Base-by-base conservation (phyloP, 176 grass and related monocot genomes). In the Carex kokanica region DNA sequence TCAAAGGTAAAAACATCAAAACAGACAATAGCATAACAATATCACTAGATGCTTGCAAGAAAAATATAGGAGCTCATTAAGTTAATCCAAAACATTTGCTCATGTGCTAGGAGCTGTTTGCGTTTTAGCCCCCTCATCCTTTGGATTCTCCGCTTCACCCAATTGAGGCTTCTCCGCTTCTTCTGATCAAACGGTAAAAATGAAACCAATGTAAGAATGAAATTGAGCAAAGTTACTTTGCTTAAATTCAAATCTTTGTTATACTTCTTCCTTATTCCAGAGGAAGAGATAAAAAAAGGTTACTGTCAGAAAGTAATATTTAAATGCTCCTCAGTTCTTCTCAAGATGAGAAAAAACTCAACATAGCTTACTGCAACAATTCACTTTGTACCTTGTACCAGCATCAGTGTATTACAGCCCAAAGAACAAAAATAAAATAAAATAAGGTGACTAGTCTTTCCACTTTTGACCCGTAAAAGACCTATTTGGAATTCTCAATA, bases 41-140 rank as follows among this genome's bases (percentile, higher is more conserved):
- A 68, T 82, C 18, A 18, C 31, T 81, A n/a, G 14, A 31, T 9
- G 40, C 23, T 51, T 16, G 15, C 21, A 20, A 65, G 61, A 66
- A 49, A 60, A 43, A 68, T 27, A 21, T 68, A 49, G 60, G 34
- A 15, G 36, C 34, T 63, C 38, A 60, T 52, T n/a, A 81, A 81
- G 56, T 40, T 41, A 80, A 80, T 3, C 9, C 12, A 57, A 61
- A 62, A 80, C 17, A 18, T 15, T 43, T 38, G 79, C 68, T 68
- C n/a, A 58, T 60, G 64, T 73, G 82, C 55, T 69, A 13, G 82
- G 43, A 84, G 66, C 25, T 61, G 82, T 65, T 58, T 74, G 54
- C 20, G 49, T 60, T 74, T 74, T 73, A 24, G 47, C 67, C 10
- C 32, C 82, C 27, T 84, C 67, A 16, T 21, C 14, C 63, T 84